phyloP scores from a whole-genome alignment of 1,284 basidiomycete species.

The Hortiboletus rubellus region DNA sequence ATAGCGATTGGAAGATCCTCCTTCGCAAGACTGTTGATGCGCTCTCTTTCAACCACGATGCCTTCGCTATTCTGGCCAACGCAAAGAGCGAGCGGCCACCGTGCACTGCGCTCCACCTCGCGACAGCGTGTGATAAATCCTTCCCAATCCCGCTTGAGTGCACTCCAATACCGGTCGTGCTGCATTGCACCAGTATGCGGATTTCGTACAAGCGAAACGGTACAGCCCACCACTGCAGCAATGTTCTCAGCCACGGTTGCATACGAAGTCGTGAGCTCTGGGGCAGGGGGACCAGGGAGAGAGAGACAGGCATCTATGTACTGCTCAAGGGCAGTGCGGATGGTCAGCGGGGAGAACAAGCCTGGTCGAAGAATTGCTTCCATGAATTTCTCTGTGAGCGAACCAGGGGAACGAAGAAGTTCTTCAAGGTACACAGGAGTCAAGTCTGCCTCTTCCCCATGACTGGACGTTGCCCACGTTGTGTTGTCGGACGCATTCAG shows the following conservation, averaged over 20 bases:
- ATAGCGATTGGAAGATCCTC: conserved; percentile 69
- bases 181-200: conserved; percentile 77
- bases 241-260: conserved; percentile 74
- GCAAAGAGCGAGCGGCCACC: conserved; percentile 78
- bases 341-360: conserved; percentile 79
- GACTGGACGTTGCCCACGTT: conserved; percentile 56
- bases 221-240: conserved; percentile 83
- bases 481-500: conserved; percentile 34
- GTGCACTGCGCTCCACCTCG: conserved; percentile 80
- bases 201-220: conserved; percentile 71
- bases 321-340: conserved; percentile 77
- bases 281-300: conserved; percentile 53
- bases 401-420: conserved; percentile 67
- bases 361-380: conserved; percentile 83
- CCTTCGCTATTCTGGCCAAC: conserved; percentile 48
- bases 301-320: conserved; percentile 74
- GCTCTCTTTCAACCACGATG: conserved; percentile 76
- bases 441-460: conserved; percentile 67
- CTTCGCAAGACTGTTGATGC: conserved; percentile 60
- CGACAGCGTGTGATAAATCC: conserved; percentile 87
- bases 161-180: conserved; percentile 78
- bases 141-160: conserved; percentile 89
- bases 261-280: conserved; percentile 61
- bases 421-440: conserved; percentile 88
- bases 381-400: conserved; percentile 77